Percentiles rank a stretch among this genome's conserved stretches.
Conservation (phyloP, 805 yeast species). For the Saccharomyces jurei region DNA sequence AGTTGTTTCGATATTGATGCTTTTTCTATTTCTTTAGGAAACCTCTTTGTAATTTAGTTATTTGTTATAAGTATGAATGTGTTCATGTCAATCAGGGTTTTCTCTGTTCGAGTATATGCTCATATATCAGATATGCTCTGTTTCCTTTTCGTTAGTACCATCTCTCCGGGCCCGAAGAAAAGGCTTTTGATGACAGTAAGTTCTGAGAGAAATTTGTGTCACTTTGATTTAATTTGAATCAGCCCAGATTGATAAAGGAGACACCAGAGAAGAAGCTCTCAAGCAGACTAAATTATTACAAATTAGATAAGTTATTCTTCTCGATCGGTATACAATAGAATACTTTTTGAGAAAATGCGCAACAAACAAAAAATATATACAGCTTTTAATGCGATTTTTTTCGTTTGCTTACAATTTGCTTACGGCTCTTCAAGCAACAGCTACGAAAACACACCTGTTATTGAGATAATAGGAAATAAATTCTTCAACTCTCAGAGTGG, state of each 20-base stretch:
- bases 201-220: constrained; percentile 1
- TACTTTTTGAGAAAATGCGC: background rate
- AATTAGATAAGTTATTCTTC: background rate
- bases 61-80: background rate
- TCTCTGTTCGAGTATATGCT: background rate
- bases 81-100: constrained; percentile 2
- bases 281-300: background rate
- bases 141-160: too few relatives aligned
- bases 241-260: background rate
- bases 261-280: background rate
- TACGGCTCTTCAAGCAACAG: background rate
- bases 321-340: background rate
- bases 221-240: background rate
- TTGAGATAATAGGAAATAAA: constrained; percentile 63
- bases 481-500: constrained; percentile 68
- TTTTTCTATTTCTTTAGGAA: constrained; percentile 4
- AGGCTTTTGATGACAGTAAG: background rate
- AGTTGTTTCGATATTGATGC: background rate
- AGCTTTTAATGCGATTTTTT: background rate
- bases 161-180: background rate
- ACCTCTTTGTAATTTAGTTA: constrained; percentile 20
- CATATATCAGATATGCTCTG: too few relatives aligned
- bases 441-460: constrained; percentile 22
- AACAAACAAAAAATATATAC: background rate
- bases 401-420: background rate